A percentile compares a stretch with the other conserved stretches of the same genome.
These are phyloP conservation scores for Mycena haematopus DNA, from an alignment of 768 basidiomycete genomes.

Conservation along the genomic window DNA sequence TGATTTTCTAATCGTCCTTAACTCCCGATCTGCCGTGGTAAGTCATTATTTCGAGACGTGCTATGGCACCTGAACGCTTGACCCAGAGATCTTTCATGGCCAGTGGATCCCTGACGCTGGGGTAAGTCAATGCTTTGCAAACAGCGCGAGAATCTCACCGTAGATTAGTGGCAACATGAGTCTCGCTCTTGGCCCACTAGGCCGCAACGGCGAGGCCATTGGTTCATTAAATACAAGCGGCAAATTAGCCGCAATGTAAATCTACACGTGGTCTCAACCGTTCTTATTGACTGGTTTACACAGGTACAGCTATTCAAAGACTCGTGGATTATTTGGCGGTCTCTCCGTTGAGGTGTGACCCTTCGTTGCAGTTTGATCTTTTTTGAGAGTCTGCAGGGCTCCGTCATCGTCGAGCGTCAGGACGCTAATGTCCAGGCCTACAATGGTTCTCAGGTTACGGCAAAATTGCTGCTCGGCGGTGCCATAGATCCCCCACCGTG, in stretches of 20 bases:
- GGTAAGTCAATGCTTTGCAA: constrained; percentile 35
- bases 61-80: constrained; percentile 9
- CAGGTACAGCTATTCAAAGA: constrained; percentile 92
- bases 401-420: constrained; percentile 91
- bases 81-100: constrained; percentile 88
- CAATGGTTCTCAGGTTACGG: constrained; percentile 70
- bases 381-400: constrained; percentile 50
- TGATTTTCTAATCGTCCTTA: constrained; percentile 89
- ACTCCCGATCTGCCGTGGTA: constrained; percentile 63
- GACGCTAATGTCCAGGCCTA: constrained; percentile 93
- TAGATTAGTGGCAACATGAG: constrained; percentile 75
- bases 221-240: constrained; percentile 86
- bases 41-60: background rate
- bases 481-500: constrained; percentile 75
- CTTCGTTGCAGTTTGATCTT: background rate
- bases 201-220: constrained; percentile 92
- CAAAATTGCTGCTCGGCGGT: constrained; percentile 83
- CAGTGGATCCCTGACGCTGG: constrained; percentile 87
- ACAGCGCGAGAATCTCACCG: background rate
- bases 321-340: constrained; percentile 92
- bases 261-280: background rate
- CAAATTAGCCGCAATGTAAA: constrained; percentile 89
- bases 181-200: constrained; percentile 88
- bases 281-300: constrained; percentile 16
- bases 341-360: constrained; percentile 65